These are phyloP conservation scores for Zygosaccharomyces bailii DNA, from an alignment of 805 yeast species.

Conservation along the genomic window DNA sequence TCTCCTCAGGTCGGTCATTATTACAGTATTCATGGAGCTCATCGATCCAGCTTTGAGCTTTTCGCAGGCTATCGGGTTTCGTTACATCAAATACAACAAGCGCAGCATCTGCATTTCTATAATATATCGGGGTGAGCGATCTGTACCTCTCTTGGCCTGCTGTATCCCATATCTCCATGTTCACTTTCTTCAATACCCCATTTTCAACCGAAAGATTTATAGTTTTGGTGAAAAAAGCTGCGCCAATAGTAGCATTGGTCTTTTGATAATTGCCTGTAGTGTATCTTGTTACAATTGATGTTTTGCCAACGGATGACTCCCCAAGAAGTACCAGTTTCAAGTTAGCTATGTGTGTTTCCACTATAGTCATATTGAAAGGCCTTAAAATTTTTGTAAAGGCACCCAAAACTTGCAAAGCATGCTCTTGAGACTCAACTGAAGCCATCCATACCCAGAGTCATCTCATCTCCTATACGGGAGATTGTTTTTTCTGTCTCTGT, in stretches of 20 bases:
- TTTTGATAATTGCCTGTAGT: conserved; percentile 73
- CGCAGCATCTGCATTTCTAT: conserved; percentile 77
- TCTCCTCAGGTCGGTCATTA: conserved; percentile 53
- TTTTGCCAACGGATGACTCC: conserved; percentile 68
- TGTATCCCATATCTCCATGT: conserved; percentile 83
- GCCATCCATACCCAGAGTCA: neutral
- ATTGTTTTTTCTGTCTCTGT: no score
- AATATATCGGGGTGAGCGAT: conserved; percentile 79
- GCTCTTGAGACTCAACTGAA: no score
- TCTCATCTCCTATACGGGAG: neutral
- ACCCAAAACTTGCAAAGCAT: no score
- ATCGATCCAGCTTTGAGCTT: conserved; percentile 74
- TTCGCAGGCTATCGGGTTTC: conserved; percentile 55
- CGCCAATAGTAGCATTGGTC: conserved; percentile 80
- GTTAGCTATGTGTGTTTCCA: conserved; percentile 9
- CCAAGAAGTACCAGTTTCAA: conserved; percentile 59
- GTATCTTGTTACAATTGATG: conserved; percentile 64
- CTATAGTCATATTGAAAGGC: conserved; percentile 3
- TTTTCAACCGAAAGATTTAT: conserved; percentile 47
- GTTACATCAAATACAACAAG: conserved; percentile 76
- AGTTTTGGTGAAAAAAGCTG: conserved; percentile 73
- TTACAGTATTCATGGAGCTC: conserved; percentile 48
- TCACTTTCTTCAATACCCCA: conserved; percentile 45
- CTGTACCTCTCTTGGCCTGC: conserved; percentile 82
- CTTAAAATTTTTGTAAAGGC: neutral